These are phyloP conservation scores for Tephrocybe sp. DNA, from an alignment of 768 basidiomycete species.

Conservation along the genomic window DNA sequence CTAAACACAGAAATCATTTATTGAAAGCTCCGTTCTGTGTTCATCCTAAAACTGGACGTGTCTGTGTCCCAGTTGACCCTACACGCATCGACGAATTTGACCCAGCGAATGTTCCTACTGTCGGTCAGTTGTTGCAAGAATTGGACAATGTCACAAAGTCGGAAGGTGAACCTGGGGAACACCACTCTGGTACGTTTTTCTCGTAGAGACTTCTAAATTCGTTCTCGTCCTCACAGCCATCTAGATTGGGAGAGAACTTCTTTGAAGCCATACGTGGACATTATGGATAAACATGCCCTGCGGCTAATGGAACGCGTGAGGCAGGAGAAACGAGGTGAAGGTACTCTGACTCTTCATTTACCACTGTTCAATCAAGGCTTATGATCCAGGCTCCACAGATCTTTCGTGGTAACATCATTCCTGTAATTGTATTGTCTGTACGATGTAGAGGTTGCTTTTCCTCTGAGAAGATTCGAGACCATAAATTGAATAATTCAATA, in stretches of 20 bases:
- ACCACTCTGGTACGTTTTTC: slow-evolving; percentile 44
- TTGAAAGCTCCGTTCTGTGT: slow-evolving; percentile 97
- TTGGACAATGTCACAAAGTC: slow-evolving; percentile 46
- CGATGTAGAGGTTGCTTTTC: no score
- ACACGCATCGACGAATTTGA: slow-evolving; percentile 73
- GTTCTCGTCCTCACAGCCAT: background rate
- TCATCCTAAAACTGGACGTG: slow-evolving; percentile 92
- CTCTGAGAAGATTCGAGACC: no score
- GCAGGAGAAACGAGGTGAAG: slow-evolving; percentile 44
- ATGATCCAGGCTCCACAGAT: slow-evolving; percentile 19
- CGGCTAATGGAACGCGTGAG: slow-evolving; percentile 57
- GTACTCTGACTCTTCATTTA: slow-evolving; percentile 16
- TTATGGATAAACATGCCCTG: slow-evolving; percentile 74
- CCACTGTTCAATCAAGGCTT: background rate
- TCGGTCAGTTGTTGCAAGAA: slow-evolving; percentile 78
- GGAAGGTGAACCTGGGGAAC: slow-evolving; percentile 35
- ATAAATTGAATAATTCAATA: no score
- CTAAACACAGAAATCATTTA: slow-evolving; percentile 95
- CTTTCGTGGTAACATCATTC: slow-evolving; percentile 28
- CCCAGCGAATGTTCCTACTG: slow-evolving; percentile 83
- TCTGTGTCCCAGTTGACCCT: slow-evolving; percentile 92
- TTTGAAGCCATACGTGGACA: slow-evolving; percentile 83
- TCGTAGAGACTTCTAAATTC: background rate
- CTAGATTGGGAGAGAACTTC: slow-evolving; percentile 85
- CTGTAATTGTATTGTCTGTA: no score